These are phyloP conservation scores for Posidonia oceanica DNA, from an alignment of 116 monocot genomes.

Conservation along the genomic window DNA sequence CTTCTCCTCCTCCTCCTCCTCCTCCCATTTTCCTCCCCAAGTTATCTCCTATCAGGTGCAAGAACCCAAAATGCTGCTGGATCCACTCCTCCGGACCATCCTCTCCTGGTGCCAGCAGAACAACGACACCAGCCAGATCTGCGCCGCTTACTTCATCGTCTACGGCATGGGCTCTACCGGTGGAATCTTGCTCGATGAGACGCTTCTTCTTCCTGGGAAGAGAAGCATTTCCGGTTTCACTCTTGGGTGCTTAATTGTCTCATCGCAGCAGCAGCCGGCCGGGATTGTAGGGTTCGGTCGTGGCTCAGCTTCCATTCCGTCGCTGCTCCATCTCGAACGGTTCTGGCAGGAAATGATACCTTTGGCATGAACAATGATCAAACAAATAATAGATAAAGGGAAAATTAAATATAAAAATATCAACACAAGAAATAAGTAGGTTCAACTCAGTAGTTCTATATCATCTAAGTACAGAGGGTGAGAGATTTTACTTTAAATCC, in stretches of 20 bases:
- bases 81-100: slow-evolving; percentile 2
- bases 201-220: slow-evolving; percentile 17
- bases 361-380: too few species aligned
- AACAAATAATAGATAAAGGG: too few species aligned
- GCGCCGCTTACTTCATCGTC: slow-evolving; percentile 46
- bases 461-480: too few species aligned
- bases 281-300: slow-evolving; percentile 75
- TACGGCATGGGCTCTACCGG: slow-evolving; percentile 46
- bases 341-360: too few species aligned
- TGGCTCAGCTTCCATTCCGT: slow-evolving; percentile 42
- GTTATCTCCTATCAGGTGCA: slow-evolving; percentile 52
- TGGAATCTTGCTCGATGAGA: slow-evolving; percentile 59
- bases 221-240: slow-evolving; percentile 25
- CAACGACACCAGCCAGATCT: slow-evolving; percentile 11
- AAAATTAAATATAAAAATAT: too few species aligned
- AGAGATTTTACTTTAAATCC: too few species aligned
- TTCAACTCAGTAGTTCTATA: too few species aligned
- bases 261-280: slow-evolving; percentile 35
- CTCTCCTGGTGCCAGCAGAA: slow-evolving; percentile 19
- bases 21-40: not conserved
- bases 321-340: slow-evolving; percentile 37
- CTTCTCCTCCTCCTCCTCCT: not conserved
- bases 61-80: slow-evolving; percentile 40
- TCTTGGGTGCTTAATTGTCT: slow-evolving; percentile 73
- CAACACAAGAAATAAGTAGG: too few species aligned